Percentiles rank a stretch among this genome's conserved stretches.
Evolutionary conservation across 257 asterid genomes (phyloP).

Genomic region (Lycium ferocissimum): DNA sequence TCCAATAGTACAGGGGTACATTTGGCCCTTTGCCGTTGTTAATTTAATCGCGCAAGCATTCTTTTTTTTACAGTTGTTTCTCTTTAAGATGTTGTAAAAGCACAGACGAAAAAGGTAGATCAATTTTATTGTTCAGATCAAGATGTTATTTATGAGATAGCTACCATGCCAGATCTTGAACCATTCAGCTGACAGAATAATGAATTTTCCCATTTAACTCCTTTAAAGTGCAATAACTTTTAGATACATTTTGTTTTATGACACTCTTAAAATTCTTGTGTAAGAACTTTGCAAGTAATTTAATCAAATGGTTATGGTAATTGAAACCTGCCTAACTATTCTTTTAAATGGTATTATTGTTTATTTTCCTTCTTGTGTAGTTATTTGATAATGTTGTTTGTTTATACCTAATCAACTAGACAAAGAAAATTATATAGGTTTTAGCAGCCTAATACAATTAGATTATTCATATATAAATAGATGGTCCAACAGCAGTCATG

Average conservation of each 20-base stretch:
- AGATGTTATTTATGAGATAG: too few species aligned
- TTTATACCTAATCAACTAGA: neutral
- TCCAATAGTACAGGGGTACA: too few species aligned
- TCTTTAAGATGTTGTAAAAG: too few species aligned
- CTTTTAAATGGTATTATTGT: neutral
- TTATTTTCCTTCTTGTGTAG: neutral
- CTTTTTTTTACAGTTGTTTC: too few species aligned
- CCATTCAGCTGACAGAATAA: too few species aligned
- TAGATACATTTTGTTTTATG: neutral
- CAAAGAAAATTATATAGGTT: neutral
- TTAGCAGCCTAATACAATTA: slow-evolving; percentile 15
- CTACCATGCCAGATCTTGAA: too few species aligned
- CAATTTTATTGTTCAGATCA: too few species aligned
- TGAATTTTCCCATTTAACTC: too few species aligned
- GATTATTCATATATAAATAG: neutral
- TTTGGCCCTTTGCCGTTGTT: too few species aligned
- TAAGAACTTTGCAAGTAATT: neutral
- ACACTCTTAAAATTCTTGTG: neutral
- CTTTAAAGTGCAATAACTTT: neutral
- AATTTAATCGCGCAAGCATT: too few species aligned
- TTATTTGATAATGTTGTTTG: slow-evolving; percentile 8
- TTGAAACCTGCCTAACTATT: neutral
- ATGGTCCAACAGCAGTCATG: neutral
- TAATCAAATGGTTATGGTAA: neutral
- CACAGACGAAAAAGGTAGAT: too few species aligned